Conservation (phyloP, 2,329 filamentous ascomycete species). For the Alternaria tenuissima region DNA sequence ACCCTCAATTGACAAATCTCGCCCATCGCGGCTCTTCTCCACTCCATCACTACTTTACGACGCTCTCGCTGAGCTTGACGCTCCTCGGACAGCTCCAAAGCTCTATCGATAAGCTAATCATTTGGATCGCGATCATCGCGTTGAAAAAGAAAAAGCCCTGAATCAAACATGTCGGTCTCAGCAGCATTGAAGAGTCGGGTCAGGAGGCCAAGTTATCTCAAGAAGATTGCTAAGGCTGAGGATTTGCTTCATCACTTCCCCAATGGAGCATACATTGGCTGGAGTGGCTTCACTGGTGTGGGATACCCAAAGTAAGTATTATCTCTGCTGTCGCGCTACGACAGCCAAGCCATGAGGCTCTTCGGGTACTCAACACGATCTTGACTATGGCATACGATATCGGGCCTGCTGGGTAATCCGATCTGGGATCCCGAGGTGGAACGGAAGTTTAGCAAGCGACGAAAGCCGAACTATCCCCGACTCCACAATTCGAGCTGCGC, state of each 20-base stretch:
- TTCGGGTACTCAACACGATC: not conserved
- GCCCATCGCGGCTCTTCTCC: slow-evolving; percentile 21
- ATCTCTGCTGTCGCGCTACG: not conserved
- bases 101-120: slow-evolving; percentile 21
- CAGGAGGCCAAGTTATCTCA: slow-evolving; percentile 77
- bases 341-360: not conserved
- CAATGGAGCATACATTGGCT: slow-evolving; percentile 85
- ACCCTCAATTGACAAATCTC: not conserved
- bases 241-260: slow-evolving; percentile 84
- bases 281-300: slow-evolving; percentile 90
- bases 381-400: not conserved
- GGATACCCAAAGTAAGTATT: slow-evolving; percentile 80
- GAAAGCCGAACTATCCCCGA: slow-evolving; percentile 38
- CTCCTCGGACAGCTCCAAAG: not conserved
- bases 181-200: slow-evolving; percentile 79
- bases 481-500: slow-evolving; percentile 18
- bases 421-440: slow-evolving; percentile 35
- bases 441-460: slow-evolving; percentile 34
- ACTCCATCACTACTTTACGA: slow-evolving; percentile 9
- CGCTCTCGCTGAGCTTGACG: slow-evolving; percentile 7
- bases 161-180: slow-evolving; percentile 63
- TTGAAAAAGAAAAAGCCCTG: not conserved
- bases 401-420: slow-evolving; percentile 14
- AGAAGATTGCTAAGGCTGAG: slow-evolving; percentile 80
- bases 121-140: not conserved